Percentiles rank a stretch among this genome's conserved stretches.
Conservation (phyloP, 2,329 filamentous ascomycete species). For the Fusarium foetens region DNA sequence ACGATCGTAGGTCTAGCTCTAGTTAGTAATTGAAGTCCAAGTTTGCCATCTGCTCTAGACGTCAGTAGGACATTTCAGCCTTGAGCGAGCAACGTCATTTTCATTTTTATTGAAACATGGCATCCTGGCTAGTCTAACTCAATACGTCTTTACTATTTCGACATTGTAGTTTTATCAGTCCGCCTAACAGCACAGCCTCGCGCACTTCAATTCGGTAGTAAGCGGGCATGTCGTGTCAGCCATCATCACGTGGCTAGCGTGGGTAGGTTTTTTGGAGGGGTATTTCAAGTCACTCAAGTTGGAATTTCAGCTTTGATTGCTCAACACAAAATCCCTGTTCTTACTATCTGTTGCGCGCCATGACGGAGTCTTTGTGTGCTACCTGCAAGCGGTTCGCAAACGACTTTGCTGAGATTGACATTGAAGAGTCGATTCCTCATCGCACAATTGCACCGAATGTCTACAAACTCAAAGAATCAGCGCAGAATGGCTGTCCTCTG, state of each 20-base stretch:
- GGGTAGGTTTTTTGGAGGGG: background rate
- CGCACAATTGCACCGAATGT: background rate
- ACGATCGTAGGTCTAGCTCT: background rate
- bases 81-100: background rate
- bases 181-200: no score
- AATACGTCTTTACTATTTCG: no score
- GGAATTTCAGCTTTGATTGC: background rate
- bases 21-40: no score
- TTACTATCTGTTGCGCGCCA: background rate
- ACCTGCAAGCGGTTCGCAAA: background rate
- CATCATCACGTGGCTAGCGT: background rate
- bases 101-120: fast-evolving
- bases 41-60: background rate
- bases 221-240: background rate
- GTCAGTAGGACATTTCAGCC: background rate
- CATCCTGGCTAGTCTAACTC: fast-evolving
- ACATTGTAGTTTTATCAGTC: background rate
- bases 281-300: background rate
- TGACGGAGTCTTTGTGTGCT: background rate
- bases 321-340: background rate
- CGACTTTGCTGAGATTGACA: background rate
- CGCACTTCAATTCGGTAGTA: background rate
- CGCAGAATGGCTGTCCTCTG: background rate
- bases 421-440: background rate
- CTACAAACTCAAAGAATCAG: background rate